phyloP scores from a whole-genome alignment of 345 rosid species.

The Corchorus olitorius region DNA sequence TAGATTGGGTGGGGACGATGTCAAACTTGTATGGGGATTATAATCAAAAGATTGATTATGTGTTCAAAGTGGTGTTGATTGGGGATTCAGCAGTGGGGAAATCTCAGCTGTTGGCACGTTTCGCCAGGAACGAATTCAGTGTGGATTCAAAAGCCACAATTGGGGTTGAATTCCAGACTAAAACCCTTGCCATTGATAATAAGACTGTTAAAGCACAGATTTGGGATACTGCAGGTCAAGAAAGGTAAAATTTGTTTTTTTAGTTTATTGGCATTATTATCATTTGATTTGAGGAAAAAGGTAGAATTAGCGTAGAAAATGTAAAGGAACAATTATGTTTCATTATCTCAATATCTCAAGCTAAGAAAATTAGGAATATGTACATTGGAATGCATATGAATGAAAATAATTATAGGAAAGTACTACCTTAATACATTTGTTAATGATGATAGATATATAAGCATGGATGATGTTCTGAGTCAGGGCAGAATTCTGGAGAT shows the following conservation, averaged over 20 bases:
- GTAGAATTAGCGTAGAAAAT: background rate
- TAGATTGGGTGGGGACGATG: constrained; percentile 33
- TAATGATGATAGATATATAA: background rate
- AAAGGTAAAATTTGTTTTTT: constrained; percentile 38
- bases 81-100: constrained; percentile 80
- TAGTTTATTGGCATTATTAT: background rate
- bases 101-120: constrained; percentile 69
- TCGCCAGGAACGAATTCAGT: constrained; percentile 66
- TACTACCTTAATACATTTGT: background rate
- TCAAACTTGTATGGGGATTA: constrained; percentile 63
- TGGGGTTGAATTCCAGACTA: constrained; percentile 76
- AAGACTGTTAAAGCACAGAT: constrained; percentile 77
- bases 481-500: background rate
- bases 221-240: constrained; percentile 84
- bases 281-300: background rate
- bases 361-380: background rate
- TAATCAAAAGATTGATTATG: constrained; percentile 71
- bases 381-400: background rate
- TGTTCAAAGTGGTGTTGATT: constrained; percentile 67
- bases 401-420: background rate
- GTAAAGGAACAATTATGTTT: background rate
- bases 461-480: background rate
- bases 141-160: constrained; percentile 72
- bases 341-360: background rate
- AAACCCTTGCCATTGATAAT: constrained; percentile 61